Evolutionary conservation across 495 filamentous ascomycete species (phyloP).

Genomic region (Trichoderma virens): DNA sequence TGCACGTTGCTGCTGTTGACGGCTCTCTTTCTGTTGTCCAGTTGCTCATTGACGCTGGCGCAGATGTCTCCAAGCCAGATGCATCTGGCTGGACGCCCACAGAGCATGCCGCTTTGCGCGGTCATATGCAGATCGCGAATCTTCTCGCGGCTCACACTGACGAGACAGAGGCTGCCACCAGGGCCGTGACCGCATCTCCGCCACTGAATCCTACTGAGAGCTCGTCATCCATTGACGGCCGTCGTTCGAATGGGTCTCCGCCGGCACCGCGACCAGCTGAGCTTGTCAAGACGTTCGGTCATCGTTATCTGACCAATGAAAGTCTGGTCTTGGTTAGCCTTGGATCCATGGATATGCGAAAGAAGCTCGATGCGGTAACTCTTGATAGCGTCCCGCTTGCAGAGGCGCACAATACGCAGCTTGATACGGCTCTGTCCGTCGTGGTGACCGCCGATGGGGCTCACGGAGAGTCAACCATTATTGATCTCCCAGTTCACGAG

Average conservation of each 20-base stretch:
- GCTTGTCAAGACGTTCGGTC: slow-evolving; percentile 89
- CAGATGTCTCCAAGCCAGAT: slow-evolving; percentile 63
- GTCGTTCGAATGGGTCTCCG: slow-evolving; percentile 33
- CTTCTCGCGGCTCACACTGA: slow-evolving; percentile 40
- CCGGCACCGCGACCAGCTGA: slow-evolving; percentile 42
- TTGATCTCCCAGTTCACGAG: slow-evolving; percentile 89
- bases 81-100: slow-evolving; percentile 90
- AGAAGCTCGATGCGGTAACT: slow-evolving; percentile 69
- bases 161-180: slow-evolving; percentile 18
- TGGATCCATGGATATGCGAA: slow-evolving; percentile 88
- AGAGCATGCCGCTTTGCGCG: slow-evolving; percentile 85
- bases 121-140: slow-evolving; percentile 71
- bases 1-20: slow-evolving; percentile 88
- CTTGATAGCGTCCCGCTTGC: slow-evolving; percentile 83
- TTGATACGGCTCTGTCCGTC: slow-evolving; percentile 88
- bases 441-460: slow-evolving; percentile 88
- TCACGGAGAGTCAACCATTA: slow-evolving; percentile 73
- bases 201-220: slow-evolving; percentile 25
- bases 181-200: slow-evolving; percentile 16
- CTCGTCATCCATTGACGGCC: slow-evolving; percentile 41
- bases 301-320: slow-evolving; percentile 85
- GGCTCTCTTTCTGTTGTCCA: slow-evolving; percentile 63
- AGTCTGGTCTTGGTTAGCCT: slow-evolving; percentile 87
- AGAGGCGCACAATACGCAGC: slow-evolving; percentile 81
- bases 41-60: slow-evolving; percentile 65